Evolutionary conservation across 352 stramenopile genomes (phyloP).

Genomic region (Globisporangium alternatum): DNA sequence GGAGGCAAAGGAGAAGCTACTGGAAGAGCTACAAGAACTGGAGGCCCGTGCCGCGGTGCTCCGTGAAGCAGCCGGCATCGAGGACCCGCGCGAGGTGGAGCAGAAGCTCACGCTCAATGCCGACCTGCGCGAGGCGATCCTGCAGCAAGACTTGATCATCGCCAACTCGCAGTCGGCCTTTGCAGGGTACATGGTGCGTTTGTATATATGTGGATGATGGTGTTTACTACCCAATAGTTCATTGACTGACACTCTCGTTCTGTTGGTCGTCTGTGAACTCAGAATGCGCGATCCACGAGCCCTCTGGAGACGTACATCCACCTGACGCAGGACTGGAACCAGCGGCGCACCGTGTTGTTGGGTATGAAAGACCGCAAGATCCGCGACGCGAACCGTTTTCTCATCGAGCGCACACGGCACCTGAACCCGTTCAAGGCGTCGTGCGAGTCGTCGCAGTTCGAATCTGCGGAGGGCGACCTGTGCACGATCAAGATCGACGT

Average conservation of each 20-base stretch:
- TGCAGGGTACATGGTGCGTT: constrained; percentile 9
- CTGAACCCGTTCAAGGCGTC: constrained; percentile 27
- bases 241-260: not conserved
- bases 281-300: constrained; percentile 7
- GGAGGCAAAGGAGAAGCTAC: constrained; percentile 13
- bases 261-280: not conserved
- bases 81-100: constrained; percentile 1
- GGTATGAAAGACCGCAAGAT: constrained; percentile 30
- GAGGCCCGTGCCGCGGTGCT: constrained; percentile 11
- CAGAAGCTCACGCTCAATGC: constrained; percentile 1
- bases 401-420: constrained; percentile 26
- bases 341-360: constrained; percentile 27
- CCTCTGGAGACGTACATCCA: constrained; percentile 13
- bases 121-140: constrained; percentile 8
- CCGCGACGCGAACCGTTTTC: constrained; percentile 26
- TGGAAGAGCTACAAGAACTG: constrained; percentile 7
- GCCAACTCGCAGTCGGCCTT: constrained; percentile 8
- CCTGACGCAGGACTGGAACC: constrained; percentile 19
- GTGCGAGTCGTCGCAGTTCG: constrained; percentile 41
- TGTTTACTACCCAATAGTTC: too few species aligned
- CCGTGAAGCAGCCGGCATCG: constrained; percentile 1
- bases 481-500: constrained; percentile 47
- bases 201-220: not conserved
- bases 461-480: constrained; percentile 34
- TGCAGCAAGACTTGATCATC: constrained; percentile 11